Percentiles rank a stretch among this genome's conserved stretches.
phyloP scores from a whole-genome alignment of 2,329 filamentous ascomycete genomes.

The Talaromyces sp. region DNA sequence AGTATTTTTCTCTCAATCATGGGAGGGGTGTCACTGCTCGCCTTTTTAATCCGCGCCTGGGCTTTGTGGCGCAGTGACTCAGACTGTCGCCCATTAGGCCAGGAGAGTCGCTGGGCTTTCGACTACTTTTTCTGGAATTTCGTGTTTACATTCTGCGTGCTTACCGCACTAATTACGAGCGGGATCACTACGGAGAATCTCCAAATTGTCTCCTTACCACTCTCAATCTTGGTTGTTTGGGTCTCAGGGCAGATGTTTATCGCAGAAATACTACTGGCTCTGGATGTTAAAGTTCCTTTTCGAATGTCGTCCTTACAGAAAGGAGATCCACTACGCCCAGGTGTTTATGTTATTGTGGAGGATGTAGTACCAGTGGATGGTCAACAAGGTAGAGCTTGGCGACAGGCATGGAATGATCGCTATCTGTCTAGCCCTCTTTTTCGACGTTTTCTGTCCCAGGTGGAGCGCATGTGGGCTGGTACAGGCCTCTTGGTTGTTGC shows the following conservation, averaged over 20 bases:
- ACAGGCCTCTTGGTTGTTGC: background rate
- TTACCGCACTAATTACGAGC: background rate
- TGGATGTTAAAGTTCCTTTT: background rate
- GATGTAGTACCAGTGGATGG: background rate
- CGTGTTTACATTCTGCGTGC: background rate
- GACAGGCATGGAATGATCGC: slow-evolving; percentile 3
- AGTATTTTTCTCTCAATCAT: background rate
- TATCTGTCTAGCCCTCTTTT: slow-evolving; percentile 1
- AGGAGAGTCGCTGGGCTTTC: background rate
- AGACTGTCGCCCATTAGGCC: background rate
- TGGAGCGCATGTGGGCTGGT: slow-evolving; percentile 1
- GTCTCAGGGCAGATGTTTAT: background rate
- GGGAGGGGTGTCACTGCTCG: background rate
- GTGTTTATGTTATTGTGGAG: background rate
- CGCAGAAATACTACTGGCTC: background rate
- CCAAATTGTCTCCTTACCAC: background rate
- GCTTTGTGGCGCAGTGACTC: background rate
- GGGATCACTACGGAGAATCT: background rate
- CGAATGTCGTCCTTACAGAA: background rate
- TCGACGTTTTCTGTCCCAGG: background rate
- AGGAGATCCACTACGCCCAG: background rate
- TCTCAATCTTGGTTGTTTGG: background rate
- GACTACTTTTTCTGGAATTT: slow-evolving; percentile 2
- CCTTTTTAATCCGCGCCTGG: background rate
- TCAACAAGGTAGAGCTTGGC: background rate